Percentiles rank a stretch among this genome's conserved stretches.
Conservation (phyloP, 257 asterid species). For the Primulina eburnea region DNA sequence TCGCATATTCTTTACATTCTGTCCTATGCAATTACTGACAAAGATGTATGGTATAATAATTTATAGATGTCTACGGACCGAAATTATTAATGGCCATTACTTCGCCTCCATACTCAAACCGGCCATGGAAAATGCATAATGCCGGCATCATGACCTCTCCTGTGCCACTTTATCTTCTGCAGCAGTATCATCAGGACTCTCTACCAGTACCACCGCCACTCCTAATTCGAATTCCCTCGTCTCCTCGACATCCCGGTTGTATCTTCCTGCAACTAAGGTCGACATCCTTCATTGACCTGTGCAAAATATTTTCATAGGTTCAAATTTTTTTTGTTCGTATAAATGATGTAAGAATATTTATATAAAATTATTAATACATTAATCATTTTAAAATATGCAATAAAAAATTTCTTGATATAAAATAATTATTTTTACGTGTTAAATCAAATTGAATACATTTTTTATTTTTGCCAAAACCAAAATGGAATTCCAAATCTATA, state of each 20-base stretch:
- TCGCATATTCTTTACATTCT: no score
- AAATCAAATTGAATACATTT: no score
- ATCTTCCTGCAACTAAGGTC: conserved; percentile 36
- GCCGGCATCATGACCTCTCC: conserved; percentile 41
- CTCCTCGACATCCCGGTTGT: conserved; percentile 34
- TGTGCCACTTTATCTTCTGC: conserved; percentile 61
- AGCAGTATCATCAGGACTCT: conserved; percentile 99
- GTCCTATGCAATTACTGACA: neutral
- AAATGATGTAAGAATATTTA: no score
- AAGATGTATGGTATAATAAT: neutral
- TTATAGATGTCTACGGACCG: conserved; percentile 15
- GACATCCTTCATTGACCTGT: conserved; percentile 35
- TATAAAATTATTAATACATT: no score
- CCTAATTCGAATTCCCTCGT: conserved; percentile 36
- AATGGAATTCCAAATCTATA: no score
- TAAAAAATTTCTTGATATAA: no score
- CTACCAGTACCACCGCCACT: conserved; percentile 51
- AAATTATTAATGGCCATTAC: conserved; percentile 42
- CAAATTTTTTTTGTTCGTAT: no score
- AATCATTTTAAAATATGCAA: no score
- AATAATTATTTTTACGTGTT: no score
- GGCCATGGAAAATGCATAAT: conserved; percentile 60
- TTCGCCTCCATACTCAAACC: conserved; percentile 51
- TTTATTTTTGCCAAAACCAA: no score
- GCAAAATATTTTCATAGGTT: neutral